Evolutionary conservation across 192 early-diverging fungal genomes (phyloP), one percentile per base, ranked within the genome.

Genomic region (Coemansia sp.): DNA sequence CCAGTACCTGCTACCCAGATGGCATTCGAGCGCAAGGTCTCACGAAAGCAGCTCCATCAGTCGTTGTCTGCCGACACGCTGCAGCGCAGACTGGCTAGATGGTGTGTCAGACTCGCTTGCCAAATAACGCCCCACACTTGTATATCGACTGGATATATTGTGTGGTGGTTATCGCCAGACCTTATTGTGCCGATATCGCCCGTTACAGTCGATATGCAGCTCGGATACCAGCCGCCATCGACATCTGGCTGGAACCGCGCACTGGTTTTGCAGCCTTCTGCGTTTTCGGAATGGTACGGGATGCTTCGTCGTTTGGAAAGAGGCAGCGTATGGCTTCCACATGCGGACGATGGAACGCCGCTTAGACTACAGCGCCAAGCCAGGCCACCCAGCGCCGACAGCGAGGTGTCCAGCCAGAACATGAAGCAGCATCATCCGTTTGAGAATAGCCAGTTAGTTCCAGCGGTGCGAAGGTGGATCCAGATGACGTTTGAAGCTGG

Each of bases 311-410:
- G 79, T 1, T 46, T 76, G 64, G 67, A 76, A 56, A 64, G 65
- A 19, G 61, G 61, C 11, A 54, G 60, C 22, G 37, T 61, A 10
- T 64, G 74, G 57, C 64, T 81, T 39, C 79, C 79, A 19, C 79
- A 81, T 43, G 74, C 73, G 10, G 57, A 68, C 59, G 79, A 81
- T 37, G 79, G 79, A 17, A 81, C 79, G 9, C 79, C 79, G 56
- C 74, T 76, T 10, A 63, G 71, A 25, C 67, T 81, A 2, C 67
- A 48, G 25, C 65, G 48, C 8, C 25, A 25, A 25, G 25, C 25
- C 25, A 25, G 25, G 39, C 49, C 8, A 43, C 37, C 19, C 49
- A 73, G 37, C 43, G 22, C 14, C 4, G 17, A 20, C 38, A 14
- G n/a, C 7, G n/a, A 16, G 39, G 39, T 39, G 32, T 1, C 37